Evolutionary conservation across 371 early-diverging fungal genomes (phyloP).

Genomic region (Smittium mucronatum): DNA sequence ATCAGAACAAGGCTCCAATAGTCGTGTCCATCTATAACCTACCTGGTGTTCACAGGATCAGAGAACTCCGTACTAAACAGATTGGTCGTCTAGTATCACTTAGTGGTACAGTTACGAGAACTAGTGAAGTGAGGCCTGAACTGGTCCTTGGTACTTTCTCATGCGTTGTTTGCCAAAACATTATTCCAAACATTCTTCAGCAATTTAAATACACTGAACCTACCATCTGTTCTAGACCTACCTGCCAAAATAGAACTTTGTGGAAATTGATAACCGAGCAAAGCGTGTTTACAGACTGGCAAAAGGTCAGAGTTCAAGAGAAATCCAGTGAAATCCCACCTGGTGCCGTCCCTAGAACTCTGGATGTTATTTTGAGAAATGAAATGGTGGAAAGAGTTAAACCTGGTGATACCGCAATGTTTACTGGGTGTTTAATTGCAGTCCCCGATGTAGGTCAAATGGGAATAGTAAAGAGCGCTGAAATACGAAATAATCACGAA

Average conservation of each 20-base stretch:
- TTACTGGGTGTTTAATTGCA: slow-evolving; percentile 91
- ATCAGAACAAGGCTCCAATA: slow-evolving; percentile 22
- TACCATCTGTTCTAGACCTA: slow-evolving; percentile 75
- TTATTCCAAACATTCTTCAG: slow-evolving; percentile 78
- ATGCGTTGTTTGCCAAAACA: slow-evolving; percentile 78
- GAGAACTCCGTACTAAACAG: slow-evolving; percentile 75
- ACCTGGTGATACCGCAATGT: slow-evolving; percentile 89
- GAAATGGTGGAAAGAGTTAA: slow-evolving; percentile 94
- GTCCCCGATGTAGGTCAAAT: slow-evolving; percentile 88
- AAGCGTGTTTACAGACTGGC: slow-evolving; percentile 96
- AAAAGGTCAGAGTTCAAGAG: slow-evolving; percentile 96
- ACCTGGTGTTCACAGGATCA: slow-evolving; percentile 47
- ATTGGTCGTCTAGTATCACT: slow-evolving; percentile 83
- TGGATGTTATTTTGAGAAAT: slow-evolving; percentile 95
- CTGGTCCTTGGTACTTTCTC: slow-evolving; percentile 83
- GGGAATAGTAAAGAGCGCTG: slow-evolving; percentile 46
- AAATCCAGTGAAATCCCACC: slow-evolving; percentile 94
- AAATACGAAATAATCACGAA: slow-evolving; percentile 38
- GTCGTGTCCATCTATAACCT: slow-evolving; percentile 62
- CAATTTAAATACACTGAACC: slow-evolving; percentile 98
- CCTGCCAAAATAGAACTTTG: slow-evolving; percentile 74
- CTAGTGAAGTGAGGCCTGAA: slow-evolving; percentile 97
- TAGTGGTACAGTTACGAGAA: slow-evolving; percentile 95
- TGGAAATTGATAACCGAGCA: slow-evolving; percentile 79
- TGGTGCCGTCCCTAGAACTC: slow-evolving; percentile 93